Evolutionary conservation across 2,329 filamentous ascomycete genomes (phyloP).

Genomic region (Rutstroemia sp.): DNA sequence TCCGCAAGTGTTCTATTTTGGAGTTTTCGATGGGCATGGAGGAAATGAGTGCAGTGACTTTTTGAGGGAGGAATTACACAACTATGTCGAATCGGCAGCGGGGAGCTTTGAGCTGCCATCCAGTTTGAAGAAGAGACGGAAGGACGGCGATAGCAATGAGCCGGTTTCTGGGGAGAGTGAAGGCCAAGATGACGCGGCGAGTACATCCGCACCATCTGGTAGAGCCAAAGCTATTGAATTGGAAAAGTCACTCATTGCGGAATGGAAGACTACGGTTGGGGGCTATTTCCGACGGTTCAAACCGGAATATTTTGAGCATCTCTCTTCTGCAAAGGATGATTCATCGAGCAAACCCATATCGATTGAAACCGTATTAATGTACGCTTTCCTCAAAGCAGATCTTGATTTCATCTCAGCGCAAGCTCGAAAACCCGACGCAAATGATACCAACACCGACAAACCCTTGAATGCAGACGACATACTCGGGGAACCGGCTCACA

Average conservation of each 20-base stretch:
- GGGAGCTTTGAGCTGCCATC: conserved; percentile 70
- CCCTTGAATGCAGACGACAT: conserved; percentile 83
- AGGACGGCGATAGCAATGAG: conserved; percentile 49
- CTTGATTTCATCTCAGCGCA: conserved; percentile 91
- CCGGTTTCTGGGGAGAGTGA: conserved; percentile 40
- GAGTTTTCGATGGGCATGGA: conserved; percentile 92
- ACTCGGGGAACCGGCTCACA: conserved; percentile 54
- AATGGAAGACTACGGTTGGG: conserved; percentile 79
- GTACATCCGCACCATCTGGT: conserved; percentile 33
- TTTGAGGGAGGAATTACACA: conserved; percentile 73
- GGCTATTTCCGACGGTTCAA: conserved; percentile 92
- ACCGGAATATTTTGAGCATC: conserved; percentile 62
- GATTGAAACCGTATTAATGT: conserved; percentile 74
- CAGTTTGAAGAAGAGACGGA: conserved; percentile 49
- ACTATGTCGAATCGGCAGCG: conserved; percentile 80
- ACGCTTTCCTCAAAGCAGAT: conserved; percentile 89
- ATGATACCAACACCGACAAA: conserved; percentile 64
- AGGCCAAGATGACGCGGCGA: conserved; percentile 38
- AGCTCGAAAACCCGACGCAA: conserved; percentile 68
- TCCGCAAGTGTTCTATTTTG: conserved; percentile 97
- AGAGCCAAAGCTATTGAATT: conserved; percentile 57
- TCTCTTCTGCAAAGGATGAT: conserved; percentile 27
- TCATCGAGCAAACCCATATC: conserved; percentile 39
- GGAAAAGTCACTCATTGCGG: conserved; percentile 62
- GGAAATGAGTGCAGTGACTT: conserved; percentile 85